Evolutionary conservation across 2,329 filamentous ascomycete species (phyloP), one percentile per base, ranked within the genome.

Genomic region (Cryphonectria japonica): DNA sequence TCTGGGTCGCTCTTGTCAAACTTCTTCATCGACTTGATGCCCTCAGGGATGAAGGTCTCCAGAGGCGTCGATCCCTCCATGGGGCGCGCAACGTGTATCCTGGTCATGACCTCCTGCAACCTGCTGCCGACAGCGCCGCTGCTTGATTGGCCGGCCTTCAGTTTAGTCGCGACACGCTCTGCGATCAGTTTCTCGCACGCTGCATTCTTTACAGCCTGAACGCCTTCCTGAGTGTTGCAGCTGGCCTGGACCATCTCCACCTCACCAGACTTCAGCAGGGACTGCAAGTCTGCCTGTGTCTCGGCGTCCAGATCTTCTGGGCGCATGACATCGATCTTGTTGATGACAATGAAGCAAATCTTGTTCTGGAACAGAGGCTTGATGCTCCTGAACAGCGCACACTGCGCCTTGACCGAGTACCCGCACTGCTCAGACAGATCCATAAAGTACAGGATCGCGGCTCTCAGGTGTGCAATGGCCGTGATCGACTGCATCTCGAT

Each of bases 401-500:
- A 95, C 84, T 99, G 96, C 9, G 95, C 94, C 74, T 91, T 87
- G 26, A 99, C 93, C 2, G 94, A 93, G 85, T 98, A 99, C 71
- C 96, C 96, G 77, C 95, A 98, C 85, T 97, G 94, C 85, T 98
- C 95, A 32, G 93, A 97, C 73, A 98, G 86, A 85, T 98, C 95
- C 93, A 98, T 97, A 80, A 98, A 98, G 83, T 98, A 98, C 72
- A 98, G 86, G 75, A 99, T 97, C 70, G 95, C 95, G 59, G 95
- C 97, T 77, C 95, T 90, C 79, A 99, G 86, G 85, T 99, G 97
- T 67, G 96, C 96, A 84, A 99, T 97, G 14, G 97, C 96, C 26
- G 95, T 98, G 76, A 99, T 98, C 73, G 93, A 93, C 86, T 98
- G 96, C 94, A 98, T 98, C 83, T 99, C 96, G 79, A 99, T 99